Percentiles rank a stretch among this genome's conserved stretches.
Evolutionary conservation across 169 alveolate genomes (phyloP).

Genomic region (Theileria orientalis): DNA sequence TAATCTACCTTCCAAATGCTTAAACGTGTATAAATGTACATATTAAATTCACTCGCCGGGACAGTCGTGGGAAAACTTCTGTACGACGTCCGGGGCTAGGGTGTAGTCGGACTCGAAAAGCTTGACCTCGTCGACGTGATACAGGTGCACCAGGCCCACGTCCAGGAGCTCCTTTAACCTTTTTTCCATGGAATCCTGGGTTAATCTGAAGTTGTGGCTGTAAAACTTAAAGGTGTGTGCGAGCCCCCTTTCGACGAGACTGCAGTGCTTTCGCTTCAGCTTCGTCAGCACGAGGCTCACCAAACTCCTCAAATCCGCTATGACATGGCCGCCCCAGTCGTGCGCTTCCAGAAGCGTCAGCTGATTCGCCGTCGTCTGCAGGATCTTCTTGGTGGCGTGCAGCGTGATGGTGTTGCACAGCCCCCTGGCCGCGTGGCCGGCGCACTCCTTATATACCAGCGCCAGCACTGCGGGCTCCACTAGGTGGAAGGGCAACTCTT

Average conservation of each 20-base stretch:
- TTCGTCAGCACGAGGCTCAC: background rate
- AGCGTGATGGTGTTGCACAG: background rate
- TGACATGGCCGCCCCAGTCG: background rate
- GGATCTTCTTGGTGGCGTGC: background rate
- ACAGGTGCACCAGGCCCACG: background rate
- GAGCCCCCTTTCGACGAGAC: background rate
- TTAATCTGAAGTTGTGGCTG: background rate
- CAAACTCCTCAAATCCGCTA: background rate
- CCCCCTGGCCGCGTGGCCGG: background rate
- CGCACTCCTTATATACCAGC: background rate
- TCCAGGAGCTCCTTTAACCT: background rate
- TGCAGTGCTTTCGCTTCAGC: background rate
- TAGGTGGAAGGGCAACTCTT: background rate
- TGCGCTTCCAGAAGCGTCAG: background rate
- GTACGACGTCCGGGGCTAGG: background rate
- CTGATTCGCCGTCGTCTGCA: background rate
- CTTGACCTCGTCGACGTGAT: background rate
- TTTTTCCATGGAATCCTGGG: background rate
- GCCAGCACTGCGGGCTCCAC: background rate
- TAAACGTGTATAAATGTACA: background rate
- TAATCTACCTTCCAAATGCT: background rate
- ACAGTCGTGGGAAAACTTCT: conserved; percentile 36
- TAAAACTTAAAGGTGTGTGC: background rate
- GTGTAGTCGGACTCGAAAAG: conserved; percentile 14
- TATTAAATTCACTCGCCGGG: conserved; percentile 44